These are phyloP conservation scores for Escovopsis sp. DNA, from an alignment of 2,329 filamentous ascomycete genomes.

Conservation along the genomic window DNA sequence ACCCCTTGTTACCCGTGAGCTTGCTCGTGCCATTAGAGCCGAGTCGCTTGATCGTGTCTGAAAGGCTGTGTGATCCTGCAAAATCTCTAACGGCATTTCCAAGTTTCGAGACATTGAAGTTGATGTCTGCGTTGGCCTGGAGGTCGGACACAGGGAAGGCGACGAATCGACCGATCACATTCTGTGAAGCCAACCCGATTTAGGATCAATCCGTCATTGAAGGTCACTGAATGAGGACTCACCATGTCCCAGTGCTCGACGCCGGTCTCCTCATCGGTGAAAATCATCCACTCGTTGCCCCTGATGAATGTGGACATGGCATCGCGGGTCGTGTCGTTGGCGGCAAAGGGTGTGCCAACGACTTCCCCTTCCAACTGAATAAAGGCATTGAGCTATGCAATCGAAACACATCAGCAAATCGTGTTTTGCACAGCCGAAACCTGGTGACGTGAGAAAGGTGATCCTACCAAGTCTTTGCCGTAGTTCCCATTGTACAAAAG, in stretches of 20 bases:
- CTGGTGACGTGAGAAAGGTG: neutral
- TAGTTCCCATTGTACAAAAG: slow-evolving; percentile 13
- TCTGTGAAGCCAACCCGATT: slow-evolving; percentile 3
- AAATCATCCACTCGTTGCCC: slow-evolving; percentile 13
- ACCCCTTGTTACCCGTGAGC: slow-evolving; percentile 11
- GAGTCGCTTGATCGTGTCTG: slow-evolving; percentile 6
- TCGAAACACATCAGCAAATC: neutral
- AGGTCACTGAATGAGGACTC: neutral
- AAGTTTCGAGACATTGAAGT: slow-evolving; percentile 12
- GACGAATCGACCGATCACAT: slow-evolving; percentile 11
- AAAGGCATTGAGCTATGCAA: slow-evolving; percentile 9
- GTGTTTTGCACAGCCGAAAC: no score
- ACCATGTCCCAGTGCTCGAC: slow-evolving; percentile 11
- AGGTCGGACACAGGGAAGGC: slow-evolving; percentile 10
- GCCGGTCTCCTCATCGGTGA: slow-evolving; percentile 6
- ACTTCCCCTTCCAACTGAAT: slow-evolving; percentile 10
- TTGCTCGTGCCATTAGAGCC: slow-evolving; percentile 11
- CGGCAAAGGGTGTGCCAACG: slow-evolving; percentile 11
- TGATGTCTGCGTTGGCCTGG: slow-evolving; percentile 12
- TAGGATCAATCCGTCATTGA: neutral
- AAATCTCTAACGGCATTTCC: slow-evolving; percentile 9
- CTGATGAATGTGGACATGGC: slow-evolving; percentile 9
- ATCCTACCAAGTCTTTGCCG: slow-evolving; percentile 10
- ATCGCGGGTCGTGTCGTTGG: slow-evolving; percentile 6
- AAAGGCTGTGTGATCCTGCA: slow-evolving; percentile 6